Conservation (phyloP, 257 asterid genomes). For the Leonotis leonurus region DNA sequence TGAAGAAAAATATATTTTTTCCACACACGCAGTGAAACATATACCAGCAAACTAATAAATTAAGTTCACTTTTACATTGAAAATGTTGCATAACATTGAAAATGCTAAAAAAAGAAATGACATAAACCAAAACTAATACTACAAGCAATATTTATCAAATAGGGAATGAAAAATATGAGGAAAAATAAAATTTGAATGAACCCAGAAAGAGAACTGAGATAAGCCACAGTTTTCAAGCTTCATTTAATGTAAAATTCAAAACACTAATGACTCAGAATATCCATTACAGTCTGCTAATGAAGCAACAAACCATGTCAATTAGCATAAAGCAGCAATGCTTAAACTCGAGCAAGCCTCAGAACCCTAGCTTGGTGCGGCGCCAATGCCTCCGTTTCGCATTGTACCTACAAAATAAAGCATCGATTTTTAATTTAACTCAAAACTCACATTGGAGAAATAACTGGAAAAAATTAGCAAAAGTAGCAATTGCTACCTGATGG, state of each 20-base stretch:
- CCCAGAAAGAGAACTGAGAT: neutral
- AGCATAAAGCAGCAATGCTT: neutral
- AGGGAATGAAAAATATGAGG: neutral
- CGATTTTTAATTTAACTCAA: neutral
- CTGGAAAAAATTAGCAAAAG: neutral
- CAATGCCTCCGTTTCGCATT: conserved; percentile 23
- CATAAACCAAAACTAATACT: neutral
- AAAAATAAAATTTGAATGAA: neutral
- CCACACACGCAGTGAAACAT: no score
- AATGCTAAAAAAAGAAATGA: no score
- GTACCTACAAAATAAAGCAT: neutral
- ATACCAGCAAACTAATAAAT: no score
- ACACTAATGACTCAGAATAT: neutral
- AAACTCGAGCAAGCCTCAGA: neutral
- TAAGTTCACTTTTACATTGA: no score
- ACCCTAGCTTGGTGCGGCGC: conserved; percentile 18
- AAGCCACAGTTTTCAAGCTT: neutral
- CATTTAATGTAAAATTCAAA: neutral
- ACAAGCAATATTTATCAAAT: neutral
- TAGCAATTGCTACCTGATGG: conserved; percentile 26
- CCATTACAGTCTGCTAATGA: neutral
- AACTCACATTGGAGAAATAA: neutral
- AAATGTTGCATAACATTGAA: no score
- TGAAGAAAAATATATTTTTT: no score
- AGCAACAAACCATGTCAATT: neutral